These are phyloP conservation scores for Cyclostephanos tholiformis DNA, from an alignment of 108 stramenopile species.

Conservation along the genomic window DNA sequence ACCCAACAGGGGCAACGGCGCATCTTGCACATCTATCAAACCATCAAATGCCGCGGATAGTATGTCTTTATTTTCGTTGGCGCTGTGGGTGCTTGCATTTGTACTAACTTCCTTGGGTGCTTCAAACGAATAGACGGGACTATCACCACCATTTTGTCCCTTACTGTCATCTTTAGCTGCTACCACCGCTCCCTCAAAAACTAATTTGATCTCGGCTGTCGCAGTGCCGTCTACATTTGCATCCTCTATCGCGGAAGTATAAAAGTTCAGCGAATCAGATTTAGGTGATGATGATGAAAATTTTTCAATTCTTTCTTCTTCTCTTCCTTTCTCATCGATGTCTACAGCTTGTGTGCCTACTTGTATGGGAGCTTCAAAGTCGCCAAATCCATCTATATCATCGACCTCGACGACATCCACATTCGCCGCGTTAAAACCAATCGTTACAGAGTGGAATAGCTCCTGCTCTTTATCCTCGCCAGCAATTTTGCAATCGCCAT, in stretches of 20 bases:
- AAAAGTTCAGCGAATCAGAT: not conserved
- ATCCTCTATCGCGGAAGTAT: not conserved
- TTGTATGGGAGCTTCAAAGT: conserved; percentile 4
- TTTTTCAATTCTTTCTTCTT: not conserved
- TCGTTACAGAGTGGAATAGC: not conserved
- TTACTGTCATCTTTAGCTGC: not conserved
- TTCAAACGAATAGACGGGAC: not conserved
- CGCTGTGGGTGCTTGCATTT: conserved; percentile 2
- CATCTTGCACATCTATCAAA: conserved; percentile 43
- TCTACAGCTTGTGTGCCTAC: not conserved
- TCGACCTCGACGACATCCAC: not conserved
- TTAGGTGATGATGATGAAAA: not conserved
- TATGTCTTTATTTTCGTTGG: not conserved
- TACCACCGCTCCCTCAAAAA: not conserved
- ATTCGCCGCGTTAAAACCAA: not conserved
- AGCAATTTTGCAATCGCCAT: not conserved
- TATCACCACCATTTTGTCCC: not conserved
- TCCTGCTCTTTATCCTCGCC: no score
- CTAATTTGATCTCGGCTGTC: not conserved
- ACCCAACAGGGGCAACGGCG: conserved; percentile 35
- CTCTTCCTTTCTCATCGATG: not conserved
- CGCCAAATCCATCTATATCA: not conserved
- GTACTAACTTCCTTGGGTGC: not conserved
- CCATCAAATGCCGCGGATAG: conserved; percentile 36
- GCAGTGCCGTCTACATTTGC: not conserved